A percentile compares a stretch with the other conserved stretches of the same genome.
Conservation (phyloP, 2,329 filamentous ascomycete species). For the Xylaria sp. region DNA sequence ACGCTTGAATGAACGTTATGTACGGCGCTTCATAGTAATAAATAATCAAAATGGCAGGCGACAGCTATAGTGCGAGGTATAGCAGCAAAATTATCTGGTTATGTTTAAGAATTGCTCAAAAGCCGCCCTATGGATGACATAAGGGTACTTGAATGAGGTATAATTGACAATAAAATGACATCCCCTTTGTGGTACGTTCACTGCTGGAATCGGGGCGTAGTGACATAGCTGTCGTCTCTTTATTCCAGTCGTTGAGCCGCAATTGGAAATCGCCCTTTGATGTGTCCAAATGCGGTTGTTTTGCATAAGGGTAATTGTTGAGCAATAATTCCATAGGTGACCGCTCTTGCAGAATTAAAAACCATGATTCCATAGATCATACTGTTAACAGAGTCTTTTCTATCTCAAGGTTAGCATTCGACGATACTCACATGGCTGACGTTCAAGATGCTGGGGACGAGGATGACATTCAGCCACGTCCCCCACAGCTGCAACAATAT, state of each 20-base stretch:
- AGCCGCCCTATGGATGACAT: not conserved
- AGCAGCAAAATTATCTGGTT: too few species aligned
- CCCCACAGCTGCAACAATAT: constrained; percentile 3
- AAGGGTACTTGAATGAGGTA: not conserved
- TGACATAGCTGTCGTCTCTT: constrained; percentile 1
- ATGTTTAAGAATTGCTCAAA: too few species aligned
- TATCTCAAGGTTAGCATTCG: not conserved
- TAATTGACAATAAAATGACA: too few species aligned
- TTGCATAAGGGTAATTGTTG: constrained; percentile 14
- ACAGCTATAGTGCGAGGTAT: too few species aligned
- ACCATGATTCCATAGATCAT: not conserved
- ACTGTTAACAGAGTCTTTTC: not conserved
- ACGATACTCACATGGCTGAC: constrained; percentile 25
- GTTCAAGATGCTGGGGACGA: not conserved
- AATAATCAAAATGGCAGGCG: too few species aligned
- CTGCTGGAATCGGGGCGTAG: not conserved
- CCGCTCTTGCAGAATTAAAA: not conserved
- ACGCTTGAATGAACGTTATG: too few species aligned
- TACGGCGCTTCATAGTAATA: too few species aligned
- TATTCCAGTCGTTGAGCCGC: not conserved
- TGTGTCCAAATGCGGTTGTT: constrained; percentile 32
- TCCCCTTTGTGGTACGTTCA: not conserved
- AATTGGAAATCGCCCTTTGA: constrained; percentile 13
- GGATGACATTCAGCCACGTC: not conserved
- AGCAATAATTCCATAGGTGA: not conserved